Conservation (phyloP, 345 rosid genomes). For the Aurinia saxatilis region DNA sequence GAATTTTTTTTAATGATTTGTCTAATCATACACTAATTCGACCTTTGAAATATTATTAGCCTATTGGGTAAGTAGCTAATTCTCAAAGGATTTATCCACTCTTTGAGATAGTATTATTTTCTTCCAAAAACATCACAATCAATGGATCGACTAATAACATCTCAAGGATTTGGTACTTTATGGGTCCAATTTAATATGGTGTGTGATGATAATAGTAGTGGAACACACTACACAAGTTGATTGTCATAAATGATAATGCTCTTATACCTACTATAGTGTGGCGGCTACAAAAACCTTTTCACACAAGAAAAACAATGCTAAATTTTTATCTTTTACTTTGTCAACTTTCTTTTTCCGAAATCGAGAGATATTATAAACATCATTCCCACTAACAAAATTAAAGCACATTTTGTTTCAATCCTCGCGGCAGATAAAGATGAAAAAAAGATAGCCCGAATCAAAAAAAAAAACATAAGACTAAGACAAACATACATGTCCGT, state of each 20-base stretch:
- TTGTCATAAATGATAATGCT: background rate
- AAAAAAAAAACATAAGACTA: slow-evolving; percentile 9
- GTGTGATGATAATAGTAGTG: background rate
- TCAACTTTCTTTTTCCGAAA: background rate
- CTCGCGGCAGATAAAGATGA: background rate
- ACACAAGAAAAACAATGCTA: background rate
- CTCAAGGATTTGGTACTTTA: background rate
- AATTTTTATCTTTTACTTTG: background rate
- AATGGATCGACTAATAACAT: background rate
- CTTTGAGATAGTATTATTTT: background rate
- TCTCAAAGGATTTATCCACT: background rate
- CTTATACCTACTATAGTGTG: slow-evolving; percentile 4
- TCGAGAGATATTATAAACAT: slow-evolving; percentile 24
- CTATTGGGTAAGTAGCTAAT: background rate
- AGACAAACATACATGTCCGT: slow-evolving; percentile 21
- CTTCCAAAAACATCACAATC: background rate
- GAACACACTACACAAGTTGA: slow-evolving; percentile 16
- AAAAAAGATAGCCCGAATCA: background rate
- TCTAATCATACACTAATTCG: background rate
- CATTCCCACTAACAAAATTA: slow-evolving; percentile 30
- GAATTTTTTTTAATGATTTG: background rate
- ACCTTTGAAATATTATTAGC: background rate
- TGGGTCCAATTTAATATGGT: slow-evolving; percentile 2
- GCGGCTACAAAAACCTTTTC: slow-evolving; percentile 13
- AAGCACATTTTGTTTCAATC: slow-evolving; percentile 24